These are phyloP conservation scores for Tetrahymena borealis DNA, from an alignment of 73 alveolate species.

Conservation along the genomic window DNA sequence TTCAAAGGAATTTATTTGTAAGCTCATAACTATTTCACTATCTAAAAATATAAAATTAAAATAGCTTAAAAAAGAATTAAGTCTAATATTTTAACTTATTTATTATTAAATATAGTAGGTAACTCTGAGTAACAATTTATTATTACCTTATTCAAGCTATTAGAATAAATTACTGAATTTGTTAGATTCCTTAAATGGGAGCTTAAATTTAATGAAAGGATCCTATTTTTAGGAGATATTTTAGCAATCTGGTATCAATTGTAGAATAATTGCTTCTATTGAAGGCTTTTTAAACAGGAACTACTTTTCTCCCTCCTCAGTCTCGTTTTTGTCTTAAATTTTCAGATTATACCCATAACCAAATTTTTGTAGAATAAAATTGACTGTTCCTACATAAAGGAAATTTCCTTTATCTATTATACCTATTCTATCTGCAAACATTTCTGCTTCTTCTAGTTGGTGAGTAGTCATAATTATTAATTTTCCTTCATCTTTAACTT, in stretches of 20 bases:
- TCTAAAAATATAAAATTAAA: too few relatives aligned
- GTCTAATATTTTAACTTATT: too few relatives aligned
- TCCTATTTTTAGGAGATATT: background rate
- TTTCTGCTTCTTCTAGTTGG: constrained; percentile 83
- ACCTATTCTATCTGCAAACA: constrained; percentile 72
- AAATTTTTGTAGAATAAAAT: constrained; percentile 56
- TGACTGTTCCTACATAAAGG: constrained; percentile 52
- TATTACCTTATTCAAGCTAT: background rate
- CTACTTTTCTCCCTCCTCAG: constrained; percentile 22
- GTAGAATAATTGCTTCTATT: background rate
- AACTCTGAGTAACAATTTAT: too few relatives aligned
- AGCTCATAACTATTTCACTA: background rate
- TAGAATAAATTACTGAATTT: background rate
- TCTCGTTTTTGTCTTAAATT: constrained; percentile 46
- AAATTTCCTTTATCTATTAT: constrained; percentile 74
- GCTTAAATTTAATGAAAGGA: background rate
- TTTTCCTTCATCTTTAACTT: constrained; percentile 50
- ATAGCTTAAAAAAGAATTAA: too few relatives aligned
- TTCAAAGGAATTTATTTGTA: constrained; percentile 12
- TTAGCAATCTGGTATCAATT: constrained; percentile 5
- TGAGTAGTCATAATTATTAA: constrained; percentile 73
- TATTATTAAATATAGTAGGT: too few relatives aligned
- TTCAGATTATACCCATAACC: constrained; percentile 82
- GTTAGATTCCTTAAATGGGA: background rate
- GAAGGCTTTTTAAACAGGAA: background rate